Evolutionary conservation across 1,284 basidiomycete genomes (phyloP).

Genomic region (Neonothopanus nambi): DNA sequence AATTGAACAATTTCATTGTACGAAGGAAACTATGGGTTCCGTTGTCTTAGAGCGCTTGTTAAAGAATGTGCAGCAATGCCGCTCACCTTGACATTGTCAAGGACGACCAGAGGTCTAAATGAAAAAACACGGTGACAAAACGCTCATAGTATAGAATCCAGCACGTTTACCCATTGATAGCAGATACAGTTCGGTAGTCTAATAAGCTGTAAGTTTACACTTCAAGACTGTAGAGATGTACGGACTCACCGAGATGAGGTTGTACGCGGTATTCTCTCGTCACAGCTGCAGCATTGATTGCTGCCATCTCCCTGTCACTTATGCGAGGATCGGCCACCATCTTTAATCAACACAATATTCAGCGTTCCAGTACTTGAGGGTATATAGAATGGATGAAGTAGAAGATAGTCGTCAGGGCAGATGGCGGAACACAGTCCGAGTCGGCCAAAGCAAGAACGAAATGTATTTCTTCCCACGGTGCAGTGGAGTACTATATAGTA

Average conservation of each 20-base stretch:
- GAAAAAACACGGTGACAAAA: conserved; percentile 21
- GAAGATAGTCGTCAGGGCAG: neutral
- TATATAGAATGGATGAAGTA: neutral
- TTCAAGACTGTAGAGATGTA: neutral
- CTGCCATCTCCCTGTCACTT: conserved; percentile 74
- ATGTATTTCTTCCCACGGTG: neutral
- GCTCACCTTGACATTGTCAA: conserved; percentile 96
- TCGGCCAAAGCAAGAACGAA: neutral
- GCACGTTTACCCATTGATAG: conserved; percentile 85
- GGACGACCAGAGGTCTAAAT: conserved; percentile 87
- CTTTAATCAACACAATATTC: conserved; percentile 17
- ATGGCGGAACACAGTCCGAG: too few relatives aligned
- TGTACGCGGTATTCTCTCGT: conserved; percentile 83
- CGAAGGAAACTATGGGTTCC: conserved; percentile 75
- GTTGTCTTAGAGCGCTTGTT: conserved; percentile 18
- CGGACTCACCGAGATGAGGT: conserved; percentile 82
- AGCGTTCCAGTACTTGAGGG: conserved; percentile 20
- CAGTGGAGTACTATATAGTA: too few relatives aligned
- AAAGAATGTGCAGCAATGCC: conserved; percentile 9
- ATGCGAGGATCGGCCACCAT: conserved; percentile 63
- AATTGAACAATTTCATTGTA: conserved; percentile 99
- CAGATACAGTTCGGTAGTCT: conserved; percentile 97
- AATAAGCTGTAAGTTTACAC: conserved; percentile 20
- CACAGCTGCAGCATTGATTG: conserved; percentile 86
- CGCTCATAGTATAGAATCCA: conserved; percentile 12